Evolutionary conservation across 371 early-diverging fungal species (phyloP), one percentile per base, ranked within the genome.

Genomic region (Mortierella sp.): DNA sequence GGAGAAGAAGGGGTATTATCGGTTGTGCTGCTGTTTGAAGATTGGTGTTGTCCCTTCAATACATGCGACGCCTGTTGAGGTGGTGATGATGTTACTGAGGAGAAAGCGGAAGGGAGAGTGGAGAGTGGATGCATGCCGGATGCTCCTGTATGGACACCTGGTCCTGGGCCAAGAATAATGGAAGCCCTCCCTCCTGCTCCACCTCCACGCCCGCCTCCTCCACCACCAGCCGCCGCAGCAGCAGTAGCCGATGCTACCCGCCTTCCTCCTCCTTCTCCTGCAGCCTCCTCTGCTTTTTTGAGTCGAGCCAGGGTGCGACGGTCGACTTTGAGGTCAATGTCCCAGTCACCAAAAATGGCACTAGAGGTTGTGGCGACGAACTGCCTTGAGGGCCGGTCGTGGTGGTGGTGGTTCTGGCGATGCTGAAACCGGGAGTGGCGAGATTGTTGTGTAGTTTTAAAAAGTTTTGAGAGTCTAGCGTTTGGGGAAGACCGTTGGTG

Each of bases 301-400:
- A 48, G 63, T 56, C 51, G 78, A 32, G 81, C 77, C 46, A 77
- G 32, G 46, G 75, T 75, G 32, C 83, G 83, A 43, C 75, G 83
- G 32, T 75, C 78, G 44, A 78, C 68, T 63, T 78, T 78, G 70
- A 82, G 70, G 29, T 82, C 78, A 24, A 82, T 78, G 46, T 82
- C 83, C 83, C 83, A 82, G 29, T 78, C 75, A 27, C 83, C 83
- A 48, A 82, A 82, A 32, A 82, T 82, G 32, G 75, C 58, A 38
- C 73, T 73, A 5, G 78, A 78, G 4, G 73, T 82, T 12, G 83
- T 81, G 6, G 81, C 81, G 7, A 81, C 76, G 51, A 81, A 81
- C 55, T 76, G 81, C 35, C 73, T 81, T 49, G 81, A 81, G 4
- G 81, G 81, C 27, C 81, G 81, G 63, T 63, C 63, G 63, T 63